Conservation (phyloP, 2,329 filamentous ascomycete species). For the Ceratocystis albifundus region DNA sequence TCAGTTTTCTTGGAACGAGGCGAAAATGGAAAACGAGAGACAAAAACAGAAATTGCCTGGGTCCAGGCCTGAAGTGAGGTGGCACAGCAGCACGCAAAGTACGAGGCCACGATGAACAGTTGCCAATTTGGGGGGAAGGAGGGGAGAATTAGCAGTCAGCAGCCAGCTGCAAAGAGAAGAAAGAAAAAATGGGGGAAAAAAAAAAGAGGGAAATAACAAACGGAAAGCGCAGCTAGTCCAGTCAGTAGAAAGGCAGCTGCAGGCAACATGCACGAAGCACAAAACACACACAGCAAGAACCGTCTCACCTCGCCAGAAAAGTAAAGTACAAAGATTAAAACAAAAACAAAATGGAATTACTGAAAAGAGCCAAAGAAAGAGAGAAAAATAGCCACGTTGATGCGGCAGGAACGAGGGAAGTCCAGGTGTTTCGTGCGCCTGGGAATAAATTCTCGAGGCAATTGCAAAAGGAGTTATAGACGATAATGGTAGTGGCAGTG, state of each 20-base stretch:
- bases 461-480: background rate
- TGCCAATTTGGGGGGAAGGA: background rate
- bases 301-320: background rate
- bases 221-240: background rate
- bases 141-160: background rate
- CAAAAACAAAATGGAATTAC: background rate
- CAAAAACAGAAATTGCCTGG: conserved; percentile 12
- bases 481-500: background rate
- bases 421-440: background rate
- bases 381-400: background rate
- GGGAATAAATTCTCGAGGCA: background rate
- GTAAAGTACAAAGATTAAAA: too few species aligned
- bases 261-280: too few species aligned
- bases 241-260: too few species aligned
- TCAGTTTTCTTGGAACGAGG: background rate
- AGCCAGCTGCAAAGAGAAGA: conserved; percentile 11
- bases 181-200: too few species aligned
- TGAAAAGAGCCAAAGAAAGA: background rate
- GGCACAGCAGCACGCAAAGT: background rate
- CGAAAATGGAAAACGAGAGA: background rate
- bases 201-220: background rate
- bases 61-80: background rate
- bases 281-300: background rate
- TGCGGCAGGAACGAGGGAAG: background rate
- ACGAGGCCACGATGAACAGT: background rate